Evolutionary conservation across 257 asterid genomes (phyloP), one percentile per base, ranked within the genome.

Genomic region (Salvia hispanica): DNA sequence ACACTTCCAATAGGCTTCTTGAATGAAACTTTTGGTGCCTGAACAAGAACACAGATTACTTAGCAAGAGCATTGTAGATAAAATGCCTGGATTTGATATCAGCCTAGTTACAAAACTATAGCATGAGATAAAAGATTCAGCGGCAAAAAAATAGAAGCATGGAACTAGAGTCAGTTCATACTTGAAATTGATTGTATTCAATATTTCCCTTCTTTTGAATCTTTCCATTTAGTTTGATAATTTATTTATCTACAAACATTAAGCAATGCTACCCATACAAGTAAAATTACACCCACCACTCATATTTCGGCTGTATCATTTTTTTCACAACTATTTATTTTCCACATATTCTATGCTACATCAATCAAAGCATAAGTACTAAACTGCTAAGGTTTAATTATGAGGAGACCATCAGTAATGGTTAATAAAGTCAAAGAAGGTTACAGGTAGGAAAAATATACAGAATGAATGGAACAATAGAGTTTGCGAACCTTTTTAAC

Each of bases 1-100:
- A 90, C 95, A 59, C 98, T 92, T 58, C 98, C 97, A 34, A 92
- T 92, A 21, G 97, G 97, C 80, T 92, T 92, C 80, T 88, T 90
- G 89, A 92, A 92, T 33, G 83, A 42, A 33, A 92, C 98, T 69
- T 90, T 86, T 21, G 98, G 97, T 74, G 98, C 96, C 98, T 92
- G 92, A 57, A 79, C 58, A 62, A 58, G 10, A 70, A 75, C 34
- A 33, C 58, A 43, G 50, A 50, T 10, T 57, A 69, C 15, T 70
- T 7, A 67, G 55, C 13, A 25, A 69, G 52, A 9, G 45, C 31
- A 14, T 33, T 57, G 66, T 9, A 60, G 40, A 66, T 57, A 45
- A 54, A 15, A 54, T 15, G 45, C 37, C 48, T 56, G 13, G 36
- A 39, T 13, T 10, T 45, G 48, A 67, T 15, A 42, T 56, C 9